phyloP scores from a whole-genome alignment of 768 basidiomycete species.

The Dacryopinax spathularia region DNA sequence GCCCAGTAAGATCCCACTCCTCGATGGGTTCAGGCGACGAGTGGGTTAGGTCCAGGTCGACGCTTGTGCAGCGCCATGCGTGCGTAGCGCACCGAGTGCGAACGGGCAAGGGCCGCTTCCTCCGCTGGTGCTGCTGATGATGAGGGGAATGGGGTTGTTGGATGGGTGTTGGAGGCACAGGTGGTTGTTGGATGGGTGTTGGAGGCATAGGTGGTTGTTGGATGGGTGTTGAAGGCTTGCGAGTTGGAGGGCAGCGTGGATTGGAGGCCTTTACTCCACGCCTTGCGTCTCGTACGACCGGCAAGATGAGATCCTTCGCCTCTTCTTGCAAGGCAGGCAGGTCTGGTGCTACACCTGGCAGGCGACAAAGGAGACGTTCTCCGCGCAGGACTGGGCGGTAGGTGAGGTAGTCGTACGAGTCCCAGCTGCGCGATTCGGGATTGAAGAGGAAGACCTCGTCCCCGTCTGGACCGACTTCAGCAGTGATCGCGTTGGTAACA shows the following conservation, averaged over 20 bases:
- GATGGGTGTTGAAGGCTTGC: not conserved
- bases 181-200: too few relatives aligned
- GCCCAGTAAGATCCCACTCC: too few relatives aligned
- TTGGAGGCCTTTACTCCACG: not conserved
- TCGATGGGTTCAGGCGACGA: too few relatives aligned
- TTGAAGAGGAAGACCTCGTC: not conserved
- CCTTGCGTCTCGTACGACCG: not conserved
- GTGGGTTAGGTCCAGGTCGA: too few relatives aligned
- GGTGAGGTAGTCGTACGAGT: not conserved
- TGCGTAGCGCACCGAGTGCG: too few relatives aligned
- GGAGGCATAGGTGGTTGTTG: not conserved
- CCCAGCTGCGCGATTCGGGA: not conserved
- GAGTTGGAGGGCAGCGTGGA: not conserved
- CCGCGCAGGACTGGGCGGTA: not conserved
- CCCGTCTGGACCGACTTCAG: not conserved
- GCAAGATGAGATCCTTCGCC: not conserved
- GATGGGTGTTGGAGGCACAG: too few relatives aligned
- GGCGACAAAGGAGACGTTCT: not conserved
- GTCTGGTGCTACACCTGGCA: not conserved
- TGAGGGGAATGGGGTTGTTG: too few relatives aligned
- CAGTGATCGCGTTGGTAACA: not conserved
- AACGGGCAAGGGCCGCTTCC: too few relatives aligned
- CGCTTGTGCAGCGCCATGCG: too few relatives aligned
- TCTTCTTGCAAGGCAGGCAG: not conserved
- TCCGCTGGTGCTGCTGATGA: too few relatives aligned